Conservation (phyloP, 768 basidiomycete genomes). For the Saitozyma sp. region DNA sequence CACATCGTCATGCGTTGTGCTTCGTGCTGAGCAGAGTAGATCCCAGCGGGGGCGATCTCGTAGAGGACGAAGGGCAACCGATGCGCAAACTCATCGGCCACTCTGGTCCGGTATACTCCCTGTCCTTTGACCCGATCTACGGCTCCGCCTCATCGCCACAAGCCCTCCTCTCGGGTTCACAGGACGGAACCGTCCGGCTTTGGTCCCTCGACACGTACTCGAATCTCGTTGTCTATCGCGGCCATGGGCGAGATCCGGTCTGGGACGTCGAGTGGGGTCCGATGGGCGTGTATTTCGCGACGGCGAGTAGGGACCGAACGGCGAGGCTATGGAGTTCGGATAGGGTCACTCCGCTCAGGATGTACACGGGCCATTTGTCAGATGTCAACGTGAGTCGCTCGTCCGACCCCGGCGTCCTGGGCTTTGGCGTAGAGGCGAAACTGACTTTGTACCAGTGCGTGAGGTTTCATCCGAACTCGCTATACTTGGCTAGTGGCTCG, state of each 20-base stretch:
- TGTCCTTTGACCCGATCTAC: conserved; percentile 86
- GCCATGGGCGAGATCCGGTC: conserved; percentile 86
- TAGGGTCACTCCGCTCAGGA: conserved; percentile 74
- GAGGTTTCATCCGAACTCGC: conserved; percentile 93
- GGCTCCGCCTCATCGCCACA: conserved; percentile 83
- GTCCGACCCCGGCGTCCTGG: neutral
- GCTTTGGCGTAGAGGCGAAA: neutral
- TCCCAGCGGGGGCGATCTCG: conserved; percentile 57
- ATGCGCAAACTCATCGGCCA: conserved; percentile 97
- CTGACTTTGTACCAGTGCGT: conserved; percentile 65
- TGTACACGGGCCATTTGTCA: conserved; percentile 93
- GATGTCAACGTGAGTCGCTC: conserved; percentile 83
- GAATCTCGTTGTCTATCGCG: conserved; percentile 88
- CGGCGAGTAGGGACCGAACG: conserved; percentile 87
- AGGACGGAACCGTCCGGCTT: conserved; percentile 83
- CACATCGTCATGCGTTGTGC: too few relatives aligned
- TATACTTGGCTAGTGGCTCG: conserved; percentile 95
- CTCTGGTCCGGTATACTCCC: conserved; percentile 91
- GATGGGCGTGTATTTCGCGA: conserved; percentile 97
- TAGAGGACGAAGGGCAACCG: conserved; percentile 76
- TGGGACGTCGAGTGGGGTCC: conserved; percentile 99
- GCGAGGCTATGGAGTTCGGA: conserved; percentile 97
- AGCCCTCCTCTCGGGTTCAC: conserved; percentile 86
- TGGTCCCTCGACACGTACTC: conserved; percentile 96
- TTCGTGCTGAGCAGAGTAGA: conserved; percentile 11